phyloP scores from a whole-genome alignment of 78 protist genomes.

The Cavenderia fasciculata region DNA sequence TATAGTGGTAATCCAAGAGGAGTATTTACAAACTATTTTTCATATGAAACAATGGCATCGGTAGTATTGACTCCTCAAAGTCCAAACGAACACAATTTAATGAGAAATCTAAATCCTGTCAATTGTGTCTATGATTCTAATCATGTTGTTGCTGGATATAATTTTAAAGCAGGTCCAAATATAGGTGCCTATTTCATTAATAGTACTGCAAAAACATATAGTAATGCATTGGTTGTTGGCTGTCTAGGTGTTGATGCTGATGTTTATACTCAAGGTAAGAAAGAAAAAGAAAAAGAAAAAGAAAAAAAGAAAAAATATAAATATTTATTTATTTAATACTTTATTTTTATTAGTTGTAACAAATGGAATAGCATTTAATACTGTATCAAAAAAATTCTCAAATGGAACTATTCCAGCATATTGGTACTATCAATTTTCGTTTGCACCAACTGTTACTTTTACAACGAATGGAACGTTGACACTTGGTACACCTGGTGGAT shows the following conservation, averaged over 20 bases:
- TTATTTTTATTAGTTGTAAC: not conserved
- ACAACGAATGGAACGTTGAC: not conserved
- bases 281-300: no score
- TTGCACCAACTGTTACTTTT: not conserved
- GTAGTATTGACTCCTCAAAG: not conserved
- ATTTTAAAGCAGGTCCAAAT: not conserved
- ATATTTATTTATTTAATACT: not conserved
- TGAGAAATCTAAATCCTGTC: not conserved
- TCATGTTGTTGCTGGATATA: not conserved
- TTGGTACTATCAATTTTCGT: no score
- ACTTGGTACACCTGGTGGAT: not conserved
- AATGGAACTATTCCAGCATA: no score
- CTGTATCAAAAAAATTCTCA: not conserved
- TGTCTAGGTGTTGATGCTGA: no score
- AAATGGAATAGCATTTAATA: not conserved
- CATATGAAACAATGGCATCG: not conserved
- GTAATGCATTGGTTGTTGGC: no score
- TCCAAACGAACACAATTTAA: not conserved
- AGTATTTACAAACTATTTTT: no score
- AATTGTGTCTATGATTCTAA: not conserved
- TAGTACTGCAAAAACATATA: no score
- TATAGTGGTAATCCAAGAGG: not conserved
- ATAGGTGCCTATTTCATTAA: no score
- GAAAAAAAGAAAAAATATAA: not conserved
- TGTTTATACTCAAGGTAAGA: no score